Base-by-base conservation (phyloP, 2,329 filamentous ascomycete genomes). In the Huntiella bhutanensis region DNA sequence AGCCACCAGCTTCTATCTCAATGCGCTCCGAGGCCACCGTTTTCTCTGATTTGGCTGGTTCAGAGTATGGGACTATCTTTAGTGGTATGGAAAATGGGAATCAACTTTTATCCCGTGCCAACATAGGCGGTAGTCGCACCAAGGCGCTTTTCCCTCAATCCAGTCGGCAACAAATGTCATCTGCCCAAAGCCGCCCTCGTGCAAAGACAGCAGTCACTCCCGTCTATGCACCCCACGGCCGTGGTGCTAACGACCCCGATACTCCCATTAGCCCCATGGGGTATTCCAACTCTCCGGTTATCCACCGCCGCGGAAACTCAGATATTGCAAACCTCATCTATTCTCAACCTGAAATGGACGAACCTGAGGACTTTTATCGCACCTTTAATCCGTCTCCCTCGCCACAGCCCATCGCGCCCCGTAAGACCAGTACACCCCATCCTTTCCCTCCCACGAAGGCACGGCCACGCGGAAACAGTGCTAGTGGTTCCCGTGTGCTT, bases 1-100 rank as follows among this genome's bases (percentile, higher is more conserved):
- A 28, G 8, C 22, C 16, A 7, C n/a, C 19, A 12, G 34, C 12
- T 6, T 32, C n/a, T 34, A n/a, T 41, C 3, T 45, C 47, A 10
- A 12, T 33, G 2, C 15, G 5, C 8, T 49, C 47, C 5, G 47
- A 49, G 4, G 22, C 11, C 7, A 49, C 47, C 7, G 10, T 35
- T 3, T 49, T 49, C 32, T 46, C 39, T n/a, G 44, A 47, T 12
- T 49, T 33, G 43, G 10, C 45, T 32, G 46, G 36, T n/a, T 49
- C 39, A 1, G 47, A 49, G 2, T 42, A 38, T 35, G 19, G 11
- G 4, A 40, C 35, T 11, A 11, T 28, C 22, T 28, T 28, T 8
- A 28, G 22, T 28, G 22, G 22, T 28, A 28, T 28, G 22, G 22
- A 28, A 28, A 28, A 28, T 28, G 22, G 22, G 22, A 28, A 3